These are phyloP conservation scores for Colletotrichum orbiculare DNA, from an alignment of 2,329 filamentous ascomycete genomes.

Conservation along the genomic window DNA sequence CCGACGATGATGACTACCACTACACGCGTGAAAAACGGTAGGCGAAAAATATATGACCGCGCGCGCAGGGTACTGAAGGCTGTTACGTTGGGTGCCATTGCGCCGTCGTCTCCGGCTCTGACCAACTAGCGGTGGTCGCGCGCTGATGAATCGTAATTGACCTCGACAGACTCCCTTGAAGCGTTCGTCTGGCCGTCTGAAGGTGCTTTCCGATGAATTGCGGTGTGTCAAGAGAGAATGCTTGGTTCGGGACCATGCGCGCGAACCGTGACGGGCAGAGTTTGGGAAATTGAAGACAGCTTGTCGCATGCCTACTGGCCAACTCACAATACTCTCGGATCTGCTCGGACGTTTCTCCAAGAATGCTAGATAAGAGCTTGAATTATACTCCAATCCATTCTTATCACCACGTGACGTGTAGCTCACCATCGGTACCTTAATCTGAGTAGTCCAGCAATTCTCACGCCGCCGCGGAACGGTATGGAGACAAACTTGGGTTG, in stretches of 20 bases:
- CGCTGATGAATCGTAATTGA: background rate
- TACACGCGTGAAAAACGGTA: slow-evolving; percentile 88
- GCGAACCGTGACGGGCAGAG: background rate
- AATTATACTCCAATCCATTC: background rate
- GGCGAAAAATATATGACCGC: slow-evolving; percentile 82
- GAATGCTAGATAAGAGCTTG: slow-evolving; percentile 23
- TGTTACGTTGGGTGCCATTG: slow-evolving; percentile 29
- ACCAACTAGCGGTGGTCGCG: background rate
- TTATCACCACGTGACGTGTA: slow-evolving; percentile 26
- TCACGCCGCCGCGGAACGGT: too few species aligned
- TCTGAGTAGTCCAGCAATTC: too few species aligned
- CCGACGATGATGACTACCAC: slow-evolving; percentile 69
- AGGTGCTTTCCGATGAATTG: background rate
- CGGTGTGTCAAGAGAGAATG: background rate
- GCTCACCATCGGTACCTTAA: too few species aligned
- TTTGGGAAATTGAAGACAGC: slow-evolving; percentile 21
- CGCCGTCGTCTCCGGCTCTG: slow-evolving; percentile 10
- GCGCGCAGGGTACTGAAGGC: slow-evolving; percentile 77
- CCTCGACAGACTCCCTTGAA: background rate
- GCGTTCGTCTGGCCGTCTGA: background rate
- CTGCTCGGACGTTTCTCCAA: slow-evolving; percentile 13
- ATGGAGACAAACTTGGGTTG: too few species aligned
- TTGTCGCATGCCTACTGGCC: slow-evolving; percentile 22
- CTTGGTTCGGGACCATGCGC: slow-evolving; percentile 10
- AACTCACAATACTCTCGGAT: background rate